Evolutionary conservation across 768 basidiomycete genomes (phyloP).

Genomic region (Polyporus arcularius): DNA sequence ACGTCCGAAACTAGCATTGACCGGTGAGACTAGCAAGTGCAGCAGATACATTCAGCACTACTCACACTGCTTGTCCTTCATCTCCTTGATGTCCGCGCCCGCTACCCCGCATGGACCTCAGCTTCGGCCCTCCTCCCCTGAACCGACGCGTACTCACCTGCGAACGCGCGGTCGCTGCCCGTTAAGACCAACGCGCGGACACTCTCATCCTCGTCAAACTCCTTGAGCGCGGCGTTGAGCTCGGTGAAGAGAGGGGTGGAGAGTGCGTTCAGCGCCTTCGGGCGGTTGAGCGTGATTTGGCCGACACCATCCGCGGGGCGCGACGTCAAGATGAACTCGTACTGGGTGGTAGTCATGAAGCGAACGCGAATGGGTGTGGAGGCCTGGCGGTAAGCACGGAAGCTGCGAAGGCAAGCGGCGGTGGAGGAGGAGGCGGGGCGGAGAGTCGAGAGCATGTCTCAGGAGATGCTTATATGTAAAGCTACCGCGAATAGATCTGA

Average conservation of each 20-base stretch:
- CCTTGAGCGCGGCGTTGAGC: conserved; percentile 74
- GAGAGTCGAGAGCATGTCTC: conserved; percentile 1
- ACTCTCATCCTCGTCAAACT: conserved; percentile 67
- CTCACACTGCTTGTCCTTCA: conserved; percentile 94
- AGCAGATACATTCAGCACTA: not conserved
- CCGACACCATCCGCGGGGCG: conserved; percentile 67
- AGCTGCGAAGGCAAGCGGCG: conserved; percentile 9
- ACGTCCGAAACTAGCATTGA: conserved; percentile 73
- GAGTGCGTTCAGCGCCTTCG: conserved; percentile 89
- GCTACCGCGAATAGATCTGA: not conserved
- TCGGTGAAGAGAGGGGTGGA: conserved; percentile 78
- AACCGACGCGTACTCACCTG: conserved; percentile 54
- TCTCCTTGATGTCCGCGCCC: conserved; percentile 98
- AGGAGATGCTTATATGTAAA: not conserved
- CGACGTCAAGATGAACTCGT: conserved; percentile 69
- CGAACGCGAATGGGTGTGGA: conserved; percentile 16
- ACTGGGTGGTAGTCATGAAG: conserved; percentile 53
- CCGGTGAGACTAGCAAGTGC: no score
- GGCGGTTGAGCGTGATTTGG: conserved; percentile 88
- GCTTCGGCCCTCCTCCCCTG: not conserved
- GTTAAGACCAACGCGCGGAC: conserved; percentile 90
- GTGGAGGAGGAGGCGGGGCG: conserved; percentile 10
- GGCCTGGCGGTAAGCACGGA: conserved; percentile 7
- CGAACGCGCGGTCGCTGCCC: conserved; percentile 91
- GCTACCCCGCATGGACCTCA: conserved; percentile 45